phyloP scores from a whole-genome alignment of 352 stramenopile genomes.

The Globisporangium radiosum region DNA sequence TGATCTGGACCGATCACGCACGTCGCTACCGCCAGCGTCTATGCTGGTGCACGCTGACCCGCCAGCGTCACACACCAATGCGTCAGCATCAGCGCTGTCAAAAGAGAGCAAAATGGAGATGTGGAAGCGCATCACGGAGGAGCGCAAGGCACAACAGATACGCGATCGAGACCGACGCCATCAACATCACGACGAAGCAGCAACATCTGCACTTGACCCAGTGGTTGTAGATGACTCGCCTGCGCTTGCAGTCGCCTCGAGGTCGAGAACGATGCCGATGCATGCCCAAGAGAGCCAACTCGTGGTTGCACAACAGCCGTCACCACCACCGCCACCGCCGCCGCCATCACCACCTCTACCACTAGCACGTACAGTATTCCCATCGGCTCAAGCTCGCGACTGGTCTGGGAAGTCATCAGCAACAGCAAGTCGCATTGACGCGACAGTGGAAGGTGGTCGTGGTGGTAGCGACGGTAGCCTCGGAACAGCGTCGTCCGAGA shows the following conservation, averaged over 20 bases:
- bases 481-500: too few relatives aligned
- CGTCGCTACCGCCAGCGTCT: too few relatives aligned
- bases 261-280: background rate
- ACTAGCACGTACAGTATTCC: too few relatives aligned
- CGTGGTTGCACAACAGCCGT: background rate
- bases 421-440: too few relatives aligned
- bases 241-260: background rate
- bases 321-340: slow-evolving; percentile 1
- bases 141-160: slow-evolving; percentile 30
- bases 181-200: background rate
- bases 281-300: too few relatives aligned
- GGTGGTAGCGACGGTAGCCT: too few relatives aligned
- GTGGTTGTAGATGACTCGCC: background rate
- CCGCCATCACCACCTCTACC: background rate
- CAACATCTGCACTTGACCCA: background rate
- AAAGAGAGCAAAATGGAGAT: slow-evolving; percentile 56
- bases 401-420: too few relatives aligned
- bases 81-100: slow-evolving; percentile 16
- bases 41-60: background rate
- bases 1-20: too few relatives aligned
- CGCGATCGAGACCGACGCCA: slow-evolving; percentile 16
- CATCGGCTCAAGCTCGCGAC: too few relatives aligned
- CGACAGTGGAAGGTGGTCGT: too few relatives aligned
- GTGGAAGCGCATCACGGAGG: slow-evolving; percentile 54
- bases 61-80: background rate